Conservation (phyloP, 2,329 filamentous ascomycete genomes). For the Monilinia laxa region DNA sequence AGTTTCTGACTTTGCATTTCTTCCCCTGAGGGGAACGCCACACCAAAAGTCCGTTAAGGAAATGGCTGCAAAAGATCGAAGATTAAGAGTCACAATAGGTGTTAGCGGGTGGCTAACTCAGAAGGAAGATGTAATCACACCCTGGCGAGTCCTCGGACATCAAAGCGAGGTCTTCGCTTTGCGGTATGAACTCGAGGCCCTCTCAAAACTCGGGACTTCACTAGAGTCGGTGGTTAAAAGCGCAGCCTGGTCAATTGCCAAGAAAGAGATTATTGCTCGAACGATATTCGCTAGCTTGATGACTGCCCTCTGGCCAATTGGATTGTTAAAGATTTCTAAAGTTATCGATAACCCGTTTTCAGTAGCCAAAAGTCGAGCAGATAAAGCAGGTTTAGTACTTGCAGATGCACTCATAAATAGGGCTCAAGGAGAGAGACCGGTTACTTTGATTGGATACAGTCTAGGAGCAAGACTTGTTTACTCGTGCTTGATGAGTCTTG, state of each 20-base stretch:
- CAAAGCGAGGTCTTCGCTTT: slow-evolving; percentile 79
- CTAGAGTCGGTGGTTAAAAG: slow-evolving; percentile 76
- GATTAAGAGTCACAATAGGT: slow-evolving; percentile 78
- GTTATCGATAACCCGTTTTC: slow-evolving; percentile 81
- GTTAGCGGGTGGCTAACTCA: slow-evolving; percentile 79
- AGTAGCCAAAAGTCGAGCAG: slow-evolving; percentile 71
- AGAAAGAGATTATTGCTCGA: slow-evolving; percentile 61
- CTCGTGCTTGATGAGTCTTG: slow-evolving; percentile 73
- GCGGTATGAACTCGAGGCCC: slow-evolving; percentile 76
- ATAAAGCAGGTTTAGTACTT: slow-evolving; percentile 76
- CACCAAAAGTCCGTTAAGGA: slow-evolving; percentile 43
- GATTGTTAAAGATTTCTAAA: slow-evolving; percentile 63
- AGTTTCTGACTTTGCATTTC: slow-evolving; percentile 83
- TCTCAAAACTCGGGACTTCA: slow-evolving; percentile 74
- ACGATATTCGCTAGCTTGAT: slow-evolving; percentile 65
- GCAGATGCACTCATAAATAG: slow-evolving; percentile 81
- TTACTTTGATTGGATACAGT: slow-evolving; percentile 79
- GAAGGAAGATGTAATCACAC: slow-evolving; percentile 68
- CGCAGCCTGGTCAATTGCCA: slow-evolving; percentile 75
- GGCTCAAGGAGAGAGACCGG: slow-evolving; percentile 77
- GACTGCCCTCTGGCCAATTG: slow-evolving; percentile 68
- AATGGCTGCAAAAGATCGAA: slow-evolving; percentile 55
- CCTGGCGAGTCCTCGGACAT: slow-evolving; percentile 74
- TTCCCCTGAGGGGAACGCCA: slow-evolving; percentile 63
- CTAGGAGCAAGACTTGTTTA: slow-evolving; percentile 81